Base-by-base conservation (phyloP, 441 rosid species). In the Eutrema salsugineum region DNA sequence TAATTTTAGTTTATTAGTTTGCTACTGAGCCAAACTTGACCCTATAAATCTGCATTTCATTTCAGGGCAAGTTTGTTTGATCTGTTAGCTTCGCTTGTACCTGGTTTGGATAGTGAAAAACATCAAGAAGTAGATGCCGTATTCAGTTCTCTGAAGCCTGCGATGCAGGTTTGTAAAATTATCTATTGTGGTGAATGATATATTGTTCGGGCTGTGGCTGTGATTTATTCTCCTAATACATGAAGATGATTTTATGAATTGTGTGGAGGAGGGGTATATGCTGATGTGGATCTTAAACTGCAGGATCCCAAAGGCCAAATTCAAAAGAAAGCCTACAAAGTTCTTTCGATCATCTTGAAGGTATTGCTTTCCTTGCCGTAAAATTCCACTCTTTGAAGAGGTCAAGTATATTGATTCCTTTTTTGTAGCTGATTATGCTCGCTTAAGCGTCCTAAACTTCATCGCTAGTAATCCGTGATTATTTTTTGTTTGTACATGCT, bases 261-360 rank as follows among this genome's bases (percentile, higher is more conserved):
- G 32, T 40, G 36, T 28, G 62, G 39, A 47, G 55, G 66, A 33
- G 19, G 58, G 70, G 11, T 55, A 55, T 68, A 32, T 56, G 19
- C 72, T 64, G 42, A 70, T 49, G 35, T 30, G 24, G 24, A 57
- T 70, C 17, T 69, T 75, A 63, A 44, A 77, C 46, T 81, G 84
- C 87, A 90, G 99, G 94, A 90, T 68, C 53, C 66, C 51, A 91
- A 85, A 55, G 91, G 98, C 56, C 62, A 81, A 61, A 80, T 90
- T 66, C 99, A 94, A 75, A 94, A 94, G 89, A 92, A 87, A 82
- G 98, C 96, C 43, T 94, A 92, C 82, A 94, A 86, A 82, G 94
- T 86, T 66, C 94, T 94, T 80, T 89, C 97, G 38, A 42, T 75
- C 28, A 84, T 94, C 72, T 84, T 94, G 56, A 86, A 81, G 96